These are phyloP conservation scores for Thuidium tamariscinum DNA, from an alignment of 225 moss, liverwort and hornwort species.

Conservation along the genomic window DNA sequence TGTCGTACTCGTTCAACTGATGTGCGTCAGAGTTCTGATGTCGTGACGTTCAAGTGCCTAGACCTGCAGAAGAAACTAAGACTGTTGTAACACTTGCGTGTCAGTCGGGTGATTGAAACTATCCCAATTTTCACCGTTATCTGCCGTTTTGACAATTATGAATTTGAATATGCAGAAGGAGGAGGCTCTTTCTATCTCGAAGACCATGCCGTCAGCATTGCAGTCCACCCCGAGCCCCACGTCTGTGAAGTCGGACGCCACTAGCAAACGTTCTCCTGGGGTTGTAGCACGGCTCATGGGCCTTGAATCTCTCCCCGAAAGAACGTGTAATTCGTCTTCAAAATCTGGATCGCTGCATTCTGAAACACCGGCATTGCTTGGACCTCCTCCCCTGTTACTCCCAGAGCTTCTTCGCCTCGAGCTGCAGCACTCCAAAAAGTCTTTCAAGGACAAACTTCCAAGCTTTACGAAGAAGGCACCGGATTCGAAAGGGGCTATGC, in stretches of 20 bases:
- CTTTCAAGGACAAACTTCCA: conserved; percentile 53
- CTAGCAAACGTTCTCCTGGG: conserved; percentile 51
- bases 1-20: not conserved
- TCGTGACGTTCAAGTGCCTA: too few species aligned
- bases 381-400: conserved; percentile 27
- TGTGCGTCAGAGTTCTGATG: too few species aligned
- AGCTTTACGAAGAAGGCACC: conserved; percentile 2
- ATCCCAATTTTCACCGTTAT: not conserved
- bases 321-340: not conserved
- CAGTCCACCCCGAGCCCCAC: conserved; percentile 1
- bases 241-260: conserved; percentile 25
- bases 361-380: not conserved
- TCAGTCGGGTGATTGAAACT: too few species aligned
- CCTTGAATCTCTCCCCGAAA: conserved; percentile 62
- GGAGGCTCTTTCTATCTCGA: conserved; percentile 10
- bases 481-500: not conserved
- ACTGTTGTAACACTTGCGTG: not conserved
- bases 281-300: conserved; percentile 86
- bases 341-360: not conserved
- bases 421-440: conserved; percentile 47
- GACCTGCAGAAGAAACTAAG: not conserved
- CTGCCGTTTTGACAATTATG: not conserved
- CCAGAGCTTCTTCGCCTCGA: conserved; percentile 62
- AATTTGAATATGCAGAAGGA: not conserved
- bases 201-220: not conserved